These are phyloP conservation scores for Phialemonium atrogriseum DNA, from an alignment of 2,329 filamentous ascomycete species.

Conservation along the genomic window DNA sequence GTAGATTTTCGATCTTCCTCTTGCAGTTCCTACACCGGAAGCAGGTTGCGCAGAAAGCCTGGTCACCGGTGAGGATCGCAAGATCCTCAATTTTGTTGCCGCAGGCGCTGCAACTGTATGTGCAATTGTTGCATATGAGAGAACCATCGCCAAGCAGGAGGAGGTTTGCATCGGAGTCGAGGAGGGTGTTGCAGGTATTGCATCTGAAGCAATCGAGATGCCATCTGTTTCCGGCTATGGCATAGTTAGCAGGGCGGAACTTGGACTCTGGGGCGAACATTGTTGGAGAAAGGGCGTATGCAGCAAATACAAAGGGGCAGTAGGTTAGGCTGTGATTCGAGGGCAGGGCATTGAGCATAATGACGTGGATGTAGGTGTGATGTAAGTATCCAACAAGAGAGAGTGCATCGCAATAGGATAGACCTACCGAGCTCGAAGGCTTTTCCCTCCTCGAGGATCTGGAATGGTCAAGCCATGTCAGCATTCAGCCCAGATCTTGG, in stretches of 20 bases:
- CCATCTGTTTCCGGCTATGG: slow-evolving; percentile 85
- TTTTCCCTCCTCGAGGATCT: slow-evolving; percentile 98
- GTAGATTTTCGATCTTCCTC: slow-evolving; percentile 94
- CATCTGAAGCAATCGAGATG: slow-evolving; percentile 98
- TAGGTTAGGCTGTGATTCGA: no score
- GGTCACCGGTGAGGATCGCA: slow-evolving; percentile 93
- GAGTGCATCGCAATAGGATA: slow-evolving; percentile 1
- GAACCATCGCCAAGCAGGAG: slow-evolving; percentile 95
- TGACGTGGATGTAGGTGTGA: slow-evolving; percentile 1
- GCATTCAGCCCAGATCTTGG: no score
- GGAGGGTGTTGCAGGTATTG: slow-evolving; percentile 88
- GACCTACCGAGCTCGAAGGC: slow-evolving; percentile 87
- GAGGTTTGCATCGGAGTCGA: slow-evolving; percentile 97
- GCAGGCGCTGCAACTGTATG: slow-evolving; percentile 96
- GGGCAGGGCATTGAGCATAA: no score
- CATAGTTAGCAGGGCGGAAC: slow-evolving; percentile 14
- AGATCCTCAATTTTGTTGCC: slow-evolving; percentile 97
- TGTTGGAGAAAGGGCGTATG: no score
- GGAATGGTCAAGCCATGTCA: slow-evolving; percentile 8
- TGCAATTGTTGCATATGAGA: slow-evolving; percentile 98
- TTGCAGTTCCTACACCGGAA: slow-evolving; percentile 98
- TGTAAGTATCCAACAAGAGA: background rate
- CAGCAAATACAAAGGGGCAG: no score
- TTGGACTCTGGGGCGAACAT: no score
- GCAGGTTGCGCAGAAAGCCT: slow-evolving; percentile 95